Evolutionary conservation across 129 eudicot species (phyloP).

Genomic region (Flaveria ramosissima): DNA sequence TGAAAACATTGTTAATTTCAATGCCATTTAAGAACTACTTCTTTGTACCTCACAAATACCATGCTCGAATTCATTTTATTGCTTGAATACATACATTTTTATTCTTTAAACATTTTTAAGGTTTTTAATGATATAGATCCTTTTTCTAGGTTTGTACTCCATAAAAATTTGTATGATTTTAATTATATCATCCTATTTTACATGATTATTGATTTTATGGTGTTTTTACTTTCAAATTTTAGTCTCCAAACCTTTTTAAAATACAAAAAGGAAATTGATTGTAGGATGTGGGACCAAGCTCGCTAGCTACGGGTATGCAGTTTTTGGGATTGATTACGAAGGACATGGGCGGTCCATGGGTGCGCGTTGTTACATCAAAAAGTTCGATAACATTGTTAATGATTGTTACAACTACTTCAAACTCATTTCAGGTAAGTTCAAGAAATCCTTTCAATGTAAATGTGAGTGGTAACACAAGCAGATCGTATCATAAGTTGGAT

Average conservation of each 20-base stretch:
- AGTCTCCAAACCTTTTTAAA: not conserved
- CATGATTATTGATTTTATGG: not conserved
- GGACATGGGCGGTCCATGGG: conserved; percentile 96
- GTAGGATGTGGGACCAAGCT: conserved; percentile 77
- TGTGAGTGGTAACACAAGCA: not conserved
- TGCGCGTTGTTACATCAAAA: conserved; percentile 95
- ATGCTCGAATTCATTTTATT: too few relatives aligned
- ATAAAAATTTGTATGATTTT: not conserved
- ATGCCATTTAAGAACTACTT: not conserved
- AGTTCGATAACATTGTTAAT: conserved; percentile 65
- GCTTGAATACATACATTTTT: too few relatives aligned
- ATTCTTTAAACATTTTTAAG: too few relatives aligned
- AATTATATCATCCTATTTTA: not conserved
- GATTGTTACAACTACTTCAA: conserved; percentile 77
- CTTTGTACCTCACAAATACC: not conserved
- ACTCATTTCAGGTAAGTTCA: conserved; percentile 51
- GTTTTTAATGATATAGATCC: not conserved
- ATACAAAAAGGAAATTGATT: not conserved
- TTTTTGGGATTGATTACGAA: conserved; percentile 92
- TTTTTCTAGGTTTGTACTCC: not conserved
- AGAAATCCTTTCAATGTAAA: not conserved
- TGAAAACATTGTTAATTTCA: too few relatives aligned
- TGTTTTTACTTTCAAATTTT: not conserved
- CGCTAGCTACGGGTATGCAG: conserved; percentile 76
- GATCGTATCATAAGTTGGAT: not conserved